Base-by-base conservation (phyloP, 164 flowering plant genomes). In the Paratinospora sagittata region DNA sequence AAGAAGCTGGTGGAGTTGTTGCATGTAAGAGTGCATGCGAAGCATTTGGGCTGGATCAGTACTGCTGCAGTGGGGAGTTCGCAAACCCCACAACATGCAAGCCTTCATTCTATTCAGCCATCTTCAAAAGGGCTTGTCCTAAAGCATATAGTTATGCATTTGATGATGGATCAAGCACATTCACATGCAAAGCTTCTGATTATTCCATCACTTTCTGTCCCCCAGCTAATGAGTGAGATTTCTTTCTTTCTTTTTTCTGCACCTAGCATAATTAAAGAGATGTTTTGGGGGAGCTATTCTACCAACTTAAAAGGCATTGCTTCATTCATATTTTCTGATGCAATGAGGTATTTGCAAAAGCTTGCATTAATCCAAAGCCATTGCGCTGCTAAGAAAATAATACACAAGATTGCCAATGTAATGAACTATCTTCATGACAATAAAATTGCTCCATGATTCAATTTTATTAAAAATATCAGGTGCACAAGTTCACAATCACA, bases 21-120 rank as follows among this genome's bases (percentile, higher is more conserved):
- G 98, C 87, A 16, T 91, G 98, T 74, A 91, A 74, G 80, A 93
- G 97, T 66, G 97, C 97, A 2, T 93, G 95, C 41, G 87, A 80
- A 33, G 94, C 96, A 62, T 93, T 91, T 75, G 86, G 88, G 33
- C 68, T 79, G n/a, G 92, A 86, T 66, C 86, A 89, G 74, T 91
- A 86, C 72, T 93, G 98, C 78, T 93, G 97, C 83, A 86, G 89
- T 30, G 93, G 96, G 24, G 76, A 83, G 78, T 91, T 77, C 73
- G 93, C 86, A 0, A 93, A 85, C 74, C 97, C 97, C 23, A 76
- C 79, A 0, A 82, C 90, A 2, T 93, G 97, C 78, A 77, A 69
- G 24, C 96, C 97, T 2, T 82, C 94, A 2, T 80, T 77, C 41
- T 93, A 91, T 70, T 87, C 97, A 0, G 75, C 79, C 27, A 77